phyloP scores from a whole-genome alignment of 805 yeast genomes.

The Spathaspora gorwiae region DNA sequence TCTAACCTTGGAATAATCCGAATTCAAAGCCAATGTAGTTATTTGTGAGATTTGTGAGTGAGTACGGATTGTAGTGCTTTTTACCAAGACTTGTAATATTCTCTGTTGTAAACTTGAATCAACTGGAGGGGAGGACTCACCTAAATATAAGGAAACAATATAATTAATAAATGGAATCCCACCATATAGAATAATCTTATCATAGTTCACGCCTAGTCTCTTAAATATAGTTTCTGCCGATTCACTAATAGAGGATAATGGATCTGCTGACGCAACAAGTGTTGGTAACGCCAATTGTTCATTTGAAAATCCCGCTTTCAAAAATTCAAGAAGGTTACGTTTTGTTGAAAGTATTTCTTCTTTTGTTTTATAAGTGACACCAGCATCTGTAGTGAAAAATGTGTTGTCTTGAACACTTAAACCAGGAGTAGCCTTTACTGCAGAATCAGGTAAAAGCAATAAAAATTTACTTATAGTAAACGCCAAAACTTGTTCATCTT shows the following conservation, averaged over 20 bases:
- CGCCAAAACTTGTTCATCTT: constrained; percentile 45
- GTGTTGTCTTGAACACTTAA: constrained; percentile 50
- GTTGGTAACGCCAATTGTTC: constrained; percentile 42
- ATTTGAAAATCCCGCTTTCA: constrained; percentile 38
- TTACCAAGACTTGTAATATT: constrained; percentile 46
- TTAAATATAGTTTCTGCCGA: constrained; percentile 48
- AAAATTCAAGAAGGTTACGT: constrained; percentile 29
- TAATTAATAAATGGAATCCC: constrained; percentile 37
- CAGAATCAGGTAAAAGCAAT: constrained; percentile 43
- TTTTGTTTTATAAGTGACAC: constrained; percentile 48
- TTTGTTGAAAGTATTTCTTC: constrained; percentile 39
- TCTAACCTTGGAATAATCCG: constrained; percentile 49
- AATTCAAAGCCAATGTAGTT: constrained; percentile 55
- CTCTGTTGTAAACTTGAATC: constrained; percentile 50
- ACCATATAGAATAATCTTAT: constrained; percentile 51
- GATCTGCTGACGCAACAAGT: constrained; percentile 61
- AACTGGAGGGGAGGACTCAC: constrained; percentile 53
- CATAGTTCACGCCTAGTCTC: constrained; percentile 42
- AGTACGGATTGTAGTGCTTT: constrained; percentile 49
- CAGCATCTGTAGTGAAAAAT: constrained; percentile 68
- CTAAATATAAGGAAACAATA: constrained; percentile 48
- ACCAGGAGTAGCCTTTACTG: constrained; percentile 49
- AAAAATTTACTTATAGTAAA: constrained; percentile 52
- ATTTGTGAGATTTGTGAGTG: constrained; percentile 42
- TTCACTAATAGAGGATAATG: constrained; percentile 51